Evolutionary conservation across 495 filamentous ascomycete genomes (phyloP), one percentile per base, ranked within the genome.

Genomic region (Penicillium paxilli): DNA sequence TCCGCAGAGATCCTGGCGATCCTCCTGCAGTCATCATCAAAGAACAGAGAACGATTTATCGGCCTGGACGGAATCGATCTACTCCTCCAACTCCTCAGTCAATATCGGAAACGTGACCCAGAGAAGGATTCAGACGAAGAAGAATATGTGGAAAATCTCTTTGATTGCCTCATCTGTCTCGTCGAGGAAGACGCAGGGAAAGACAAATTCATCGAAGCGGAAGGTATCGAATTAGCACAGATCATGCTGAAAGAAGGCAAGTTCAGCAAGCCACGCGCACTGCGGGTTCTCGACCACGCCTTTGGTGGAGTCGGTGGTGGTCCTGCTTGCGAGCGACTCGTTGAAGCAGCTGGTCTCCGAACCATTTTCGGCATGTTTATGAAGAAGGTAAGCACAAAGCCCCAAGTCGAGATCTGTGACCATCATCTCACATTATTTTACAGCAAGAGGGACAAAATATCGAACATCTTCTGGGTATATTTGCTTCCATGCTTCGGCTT

Each of bases 111-210:
- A 70, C 83, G 85, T 24, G 94, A 99, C 60, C 95, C 95, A 0
- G 78, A 78, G 21, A 94, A 90, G 63, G 90, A 91, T 26, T 88
- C 88, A 7, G 86, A 93, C 44, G 95, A 98, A 62, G 91, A 96
- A 67, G 95, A 98, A 70, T 96, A 88, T 66, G 86, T 94, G 45
- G 91, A 96, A 67, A 96, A 98, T 55, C 49, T 96, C 23, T 99
- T 98, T 62, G 91, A 94, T 62, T 80, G 84, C 25, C 62, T 96
- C 22, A 88, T 87, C 7, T 93, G 89, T 62, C 67, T 95, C 2
- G 89, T 89, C 0, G 88, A 95, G 64, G 86, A 91, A 51, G 62
- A 78, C 3, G 75, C 77, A 21, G 92, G 92, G 6, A 97, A 97
- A 59, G 65, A 70, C 9, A 90, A 89, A 52, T 96, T 98, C 53